A percentile compares a stretch with the other conserved stretches of the same genome.
phyloP scores from a whole-genome alignment of 176 grass and related monocot species.

The Sorghum bicolor region DNA sequence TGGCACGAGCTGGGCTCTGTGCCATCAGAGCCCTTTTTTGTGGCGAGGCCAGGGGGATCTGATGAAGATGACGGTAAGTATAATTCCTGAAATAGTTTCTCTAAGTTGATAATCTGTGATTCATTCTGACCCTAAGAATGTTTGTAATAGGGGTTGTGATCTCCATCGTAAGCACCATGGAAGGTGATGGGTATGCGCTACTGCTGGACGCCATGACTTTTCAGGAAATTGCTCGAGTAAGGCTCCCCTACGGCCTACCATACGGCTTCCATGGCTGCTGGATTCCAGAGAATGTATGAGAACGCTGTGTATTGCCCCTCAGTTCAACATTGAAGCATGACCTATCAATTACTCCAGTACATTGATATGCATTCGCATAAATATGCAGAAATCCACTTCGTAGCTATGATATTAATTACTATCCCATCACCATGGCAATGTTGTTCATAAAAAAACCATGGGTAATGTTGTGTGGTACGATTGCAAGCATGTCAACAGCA shows the following conservation, averaged over 20 bases:
- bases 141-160: constrained; percentile 67
- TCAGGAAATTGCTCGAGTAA: constrained; percentile 62
- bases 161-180: constrained; percentile 61
- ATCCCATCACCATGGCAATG: no score
- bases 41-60: constrained; percentile 56
- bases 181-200: constrained; percentile 64
- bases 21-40: constrained; percentile 95
- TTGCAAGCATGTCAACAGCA: no score
- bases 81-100: neutral
- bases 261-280: constrained; percentile 60
- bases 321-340: no score
- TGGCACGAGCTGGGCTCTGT: constrained; percentile 78
- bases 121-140: no score
- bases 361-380: no score
- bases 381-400: no score
- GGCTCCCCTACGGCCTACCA: constrained; percentile 76
- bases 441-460: no score
- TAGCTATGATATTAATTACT: no score
- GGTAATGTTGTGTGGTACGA: no score
- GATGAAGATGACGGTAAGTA: constrained; percentile 71
- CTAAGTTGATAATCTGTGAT: neutral
- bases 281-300: neutral
- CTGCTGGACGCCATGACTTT: constrained; percentile 62
- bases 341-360: no score
- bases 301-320: no score